A percentile compares a stretch with the other conserved stretches of the same genome.
These are phyloP conservation scores for Dysphania ambrosioides DNA, from an alignment of 148 eudicot genomes.

Conservation along the genomic window DNA sequence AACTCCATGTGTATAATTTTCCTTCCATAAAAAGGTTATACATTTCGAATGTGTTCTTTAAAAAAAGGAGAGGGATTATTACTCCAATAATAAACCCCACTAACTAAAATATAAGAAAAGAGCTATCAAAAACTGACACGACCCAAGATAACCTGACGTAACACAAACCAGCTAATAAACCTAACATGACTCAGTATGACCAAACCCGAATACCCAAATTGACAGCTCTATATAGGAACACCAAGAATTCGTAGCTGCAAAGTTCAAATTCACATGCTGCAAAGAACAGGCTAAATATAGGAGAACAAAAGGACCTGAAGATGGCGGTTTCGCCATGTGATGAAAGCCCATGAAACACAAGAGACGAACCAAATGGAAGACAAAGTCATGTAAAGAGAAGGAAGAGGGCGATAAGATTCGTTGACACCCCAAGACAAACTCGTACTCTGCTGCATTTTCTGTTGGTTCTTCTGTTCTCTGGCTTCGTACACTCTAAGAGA, in stretches of 20 bases:
- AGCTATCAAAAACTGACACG: neutral
- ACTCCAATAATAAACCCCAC: neutral
- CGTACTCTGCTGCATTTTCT: neutral
- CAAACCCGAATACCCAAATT: neutral
- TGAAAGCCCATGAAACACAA: conserved; percentile 61
- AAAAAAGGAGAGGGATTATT: neutral
- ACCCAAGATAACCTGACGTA: no score
- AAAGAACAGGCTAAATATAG: neutral
- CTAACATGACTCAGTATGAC: neutral
- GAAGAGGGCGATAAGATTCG: conserved; percentile 67
- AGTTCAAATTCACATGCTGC: neutral
- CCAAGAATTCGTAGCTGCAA: no score
- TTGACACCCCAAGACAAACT: conserved; percentile 32
- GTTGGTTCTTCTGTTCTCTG: neutral
- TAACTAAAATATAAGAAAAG: no score
- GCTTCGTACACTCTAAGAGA: neutral
- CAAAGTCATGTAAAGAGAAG: conserved; percentile 63
- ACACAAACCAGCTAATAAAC: neutral
- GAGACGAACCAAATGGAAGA: conserved; percentile 64
- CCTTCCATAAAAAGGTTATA: no score
- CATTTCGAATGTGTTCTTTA: no score
- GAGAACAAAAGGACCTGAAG: conserved; percentile 59
- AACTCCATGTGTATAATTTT: neutral
- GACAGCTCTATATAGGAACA: neutral
- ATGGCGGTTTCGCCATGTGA: conserved; percentile 68